These are phyloP conservation scores for Fusarium annulatum DNA, from an alignment of 2,329 filamentous ascomycete species.

Conservation along the genomic window DNA sequence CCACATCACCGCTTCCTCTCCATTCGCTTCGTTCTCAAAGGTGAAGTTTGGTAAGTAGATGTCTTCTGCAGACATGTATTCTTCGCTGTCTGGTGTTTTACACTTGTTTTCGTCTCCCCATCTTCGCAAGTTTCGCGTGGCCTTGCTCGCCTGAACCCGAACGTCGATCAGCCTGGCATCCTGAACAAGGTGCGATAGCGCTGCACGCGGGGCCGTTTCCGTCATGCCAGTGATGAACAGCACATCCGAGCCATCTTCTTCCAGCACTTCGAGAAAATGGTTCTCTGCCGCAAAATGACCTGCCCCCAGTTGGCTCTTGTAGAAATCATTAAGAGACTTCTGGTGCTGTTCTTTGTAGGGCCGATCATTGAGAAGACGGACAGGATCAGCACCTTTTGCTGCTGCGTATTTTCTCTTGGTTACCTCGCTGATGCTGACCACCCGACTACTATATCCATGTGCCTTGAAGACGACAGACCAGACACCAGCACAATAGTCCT, in stretches of 20 bases:
- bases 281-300: slow-evolving; percentile 60
- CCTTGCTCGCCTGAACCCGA: slow-evolving; percentile 54
- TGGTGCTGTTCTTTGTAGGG: slow-evolving; percentile 72
- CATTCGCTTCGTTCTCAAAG: slow-evolving; percentile 63
- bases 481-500: slow-evolving; percentile 67
- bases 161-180: slow-evolving; percentile 65
- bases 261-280: slow-evolving; percentile 61
- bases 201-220: slow-evolving; percentile 67
- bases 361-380: slow-evolving; percentile 63
- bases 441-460: slow-evolving; percentile 44
- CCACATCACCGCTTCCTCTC: slow-evolving; percentile 49
- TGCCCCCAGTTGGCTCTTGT: slow-evolving; percentile 56
- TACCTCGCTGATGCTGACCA: slow-evolving; percentile 49
- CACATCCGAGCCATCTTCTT: slow-evolving; percentile 60
- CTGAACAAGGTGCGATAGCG: slow-evolving; percentile 65
- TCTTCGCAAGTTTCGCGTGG: slow-evolving; percentile 53
- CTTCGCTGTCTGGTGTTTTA: background rate
- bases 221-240: slow-evolving; percentile 72
- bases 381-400: slow-evolving; percentile 58
- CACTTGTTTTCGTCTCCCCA: slow-evolving; percentile 10
- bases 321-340: slow-evolving; percentile 62
- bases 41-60: slow-evolving; percentile 56
- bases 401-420: slow-evolving; percentile 68
- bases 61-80: slow-evolving; percentile 9
- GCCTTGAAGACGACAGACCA: slow-evolving; percentile 59